Base-by-base conservation (phyloP, 2,329 filamentous ascomycete genomes). In the Cercospora citrullina region DNA sequence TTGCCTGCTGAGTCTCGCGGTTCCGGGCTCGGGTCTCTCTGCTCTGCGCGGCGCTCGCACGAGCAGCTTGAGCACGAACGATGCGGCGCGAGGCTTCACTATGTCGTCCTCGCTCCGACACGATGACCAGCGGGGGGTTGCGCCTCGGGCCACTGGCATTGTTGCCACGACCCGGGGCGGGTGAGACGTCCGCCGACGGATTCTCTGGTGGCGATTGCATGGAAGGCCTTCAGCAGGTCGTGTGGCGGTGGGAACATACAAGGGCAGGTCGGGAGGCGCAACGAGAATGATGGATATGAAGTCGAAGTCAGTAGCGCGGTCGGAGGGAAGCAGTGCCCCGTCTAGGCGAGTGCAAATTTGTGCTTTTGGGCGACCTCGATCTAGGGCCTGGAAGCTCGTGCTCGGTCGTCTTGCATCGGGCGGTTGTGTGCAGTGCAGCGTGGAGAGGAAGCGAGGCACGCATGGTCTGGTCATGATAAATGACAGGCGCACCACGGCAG, bases 21-120 rank as follows among this genome's bases (percentile, higher is more conserved):
- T 78, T 78, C 16, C 75, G 72, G 28, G 75, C 75, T 70, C 76
- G 65, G 9, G 76, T 78, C 42, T 77, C 72, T 66, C 76, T 63
- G 59, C 74, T 76, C 59, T 76, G 74, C 0, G 76, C 76, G 31
- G 76, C 76, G 64, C 76, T 77, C 10, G 76, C 76, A 51, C 76
- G 72, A 31, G 76, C 76, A 30, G 76, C 76, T 57, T 78, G 76
- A 2, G 76, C 76, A 33, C 76, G 72, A 12, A 78, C 76, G 33
- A 77, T 73, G 16, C 76, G 72, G 10, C 76, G 73, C 8, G 73
- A 75, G 16, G 73, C 76, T 53, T 77, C 71, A 39, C 71, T 75
- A 60, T 77, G 75, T 28, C 74, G 64, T 26, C 76, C 75, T 18
- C 69, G 71, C 66, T 77, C 75, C 26, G 75, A 76, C 28, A 78